Percentiles rank a stretch among this genome's conserved stretches.
Evolutionary conservation across 805 yeast genomes (phyloP).

Genomic region (Kuraishia cidri): DNA sequence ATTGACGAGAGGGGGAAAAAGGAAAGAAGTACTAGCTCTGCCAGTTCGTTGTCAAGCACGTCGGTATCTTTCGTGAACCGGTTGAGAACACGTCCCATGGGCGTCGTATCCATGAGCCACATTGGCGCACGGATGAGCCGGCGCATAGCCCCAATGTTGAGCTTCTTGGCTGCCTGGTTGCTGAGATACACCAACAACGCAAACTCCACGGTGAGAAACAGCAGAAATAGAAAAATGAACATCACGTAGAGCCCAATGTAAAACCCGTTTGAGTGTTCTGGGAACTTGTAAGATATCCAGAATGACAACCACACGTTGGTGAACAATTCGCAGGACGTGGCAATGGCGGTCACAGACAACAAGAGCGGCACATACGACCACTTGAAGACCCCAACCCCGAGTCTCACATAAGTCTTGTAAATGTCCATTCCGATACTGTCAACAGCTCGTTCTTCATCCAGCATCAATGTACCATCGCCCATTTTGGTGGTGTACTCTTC

Average conservation of each 20-base stretch:
- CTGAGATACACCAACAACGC: constrained; percentile 38
- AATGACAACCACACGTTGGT: constrained; percentile 65
- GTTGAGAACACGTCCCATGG: constrained; percentile 79
- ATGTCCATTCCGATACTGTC: constrained; percentile 33
- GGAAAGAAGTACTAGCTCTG: constrained; percentile 60
- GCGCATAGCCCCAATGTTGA: constrained; percentile 55
- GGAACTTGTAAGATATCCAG: constrained; percentile 51
- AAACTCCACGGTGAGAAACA: constrained; percentile 39
- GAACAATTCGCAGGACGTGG: constrained; percentile 43
- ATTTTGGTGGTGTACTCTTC: constrained; percentile 23
- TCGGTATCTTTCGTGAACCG: constrained; percentile 86
- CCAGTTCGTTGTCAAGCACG: constrained; percentile 70
- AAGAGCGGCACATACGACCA: constrained; percentile 20
- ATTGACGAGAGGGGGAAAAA: constrained; percentile 35
- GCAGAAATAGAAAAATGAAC: constrained; percentile 35
- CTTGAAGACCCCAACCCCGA: constrained; percentile 43
- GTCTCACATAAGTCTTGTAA: constrained; percentile 37
- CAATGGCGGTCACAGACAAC: constrained; percentile 53
- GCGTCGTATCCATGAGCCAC: constrained; percentile 78
- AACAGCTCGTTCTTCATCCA: constrained; percentile 19
- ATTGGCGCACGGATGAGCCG: constrained; percentile 70
- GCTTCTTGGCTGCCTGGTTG: constrained; percentile 40
- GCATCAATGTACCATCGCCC: constrained; percentile 20
- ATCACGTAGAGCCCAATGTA: constrained; percentile 51
- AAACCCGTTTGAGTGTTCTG: constrained; percentile 27